Evolutionary conservation across 2,329 filamentous ascomycete species (phyloP), one percentile per base, ranked within the genome.

Genomic region (Trichoderma gracile): DNA sequence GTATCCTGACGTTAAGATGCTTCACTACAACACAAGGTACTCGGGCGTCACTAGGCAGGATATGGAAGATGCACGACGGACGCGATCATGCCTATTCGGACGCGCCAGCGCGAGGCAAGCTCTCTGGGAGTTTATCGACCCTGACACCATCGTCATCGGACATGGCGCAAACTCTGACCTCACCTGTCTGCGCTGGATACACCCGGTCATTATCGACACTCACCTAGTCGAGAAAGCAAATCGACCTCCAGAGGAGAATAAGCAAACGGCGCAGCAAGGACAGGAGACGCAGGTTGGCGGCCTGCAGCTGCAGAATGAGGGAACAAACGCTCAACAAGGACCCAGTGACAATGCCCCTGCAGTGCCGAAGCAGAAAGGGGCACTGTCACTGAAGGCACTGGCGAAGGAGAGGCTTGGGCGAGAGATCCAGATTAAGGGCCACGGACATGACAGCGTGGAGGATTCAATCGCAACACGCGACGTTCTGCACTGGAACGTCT

Each of bases 21-120:
- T 69, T 5, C 79, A 85, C 68, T 79, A 79, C 69, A 82, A 84
- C 69, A 84, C 81, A 0, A 74, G 71, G 3, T 84, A 72, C 66
- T 84, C 83, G 0, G 84, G 84, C 1, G 78, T 86, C 2, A 78
- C 76, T 0, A 70, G 70, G 30, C 65, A 64, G 2, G 74, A 76
- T 21, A 78, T 85, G 71, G 67, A 76, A 2, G 66, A 72, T 0
- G 79, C 78, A 3, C 71, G 72, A 0, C 71, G 69, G 2, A 67
- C 64, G 5, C 66, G 71, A 0, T 71, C 69, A 0, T 80, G 77
- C 47, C 66, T 85, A 0, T 66, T 75, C 2, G 83, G 83, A 0
- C 73, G 75, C 3, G 73, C 77, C 27, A 75, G 72, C 3, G 82
- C 82, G 0, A 75, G 82, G 1, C 64, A 71, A 2, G 75, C 74